Base-by-base conservation (phyloP, 1,284 basidiomycete species). In the Trichosporon ovoides region DNA sequence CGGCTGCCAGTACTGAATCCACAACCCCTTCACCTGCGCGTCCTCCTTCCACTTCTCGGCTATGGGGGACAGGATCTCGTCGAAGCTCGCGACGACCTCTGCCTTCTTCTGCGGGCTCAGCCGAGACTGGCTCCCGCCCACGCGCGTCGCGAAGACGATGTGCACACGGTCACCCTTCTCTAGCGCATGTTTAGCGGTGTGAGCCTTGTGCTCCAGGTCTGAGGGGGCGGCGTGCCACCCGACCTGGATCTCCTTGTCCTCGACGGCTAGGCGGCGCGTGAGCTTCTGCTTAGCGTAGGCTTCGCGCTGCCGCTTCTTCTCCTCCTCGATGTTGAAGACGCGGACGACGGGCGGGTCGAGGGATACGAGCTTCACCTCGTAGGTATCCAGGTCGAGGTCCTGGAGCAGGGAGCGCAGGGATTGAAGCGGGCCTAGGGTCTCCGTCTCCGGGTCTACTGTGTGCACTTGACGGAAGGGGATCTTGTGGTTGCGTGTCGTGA, bases 31-130 rank as follows among this genome's bases (percentile, higher is more conserved):
- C 55, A 84, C 87, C 35, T 87, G 80, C 9, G 84, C 80, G 19
- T 85, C 80, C 73, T 95, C 91, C 74, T 94, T 92, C 80, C 91
- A 93, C 76, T 91, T 83, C 81, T 89, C 89, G 48, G 81, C 77
- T 40, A 94, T 78, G 66, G 90, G 88, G 66, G 81, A 83, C 63
- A 96, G 78, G 73, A 91, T 91, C 64, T 87, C 86, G 37, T 90
- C 75, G 18, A 81, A 77, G 58, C 77, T 72, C 19, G 65, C 68
- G 22, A 81, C 63, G n/a, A 77, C 66, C 66, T 91, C 89, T 71
- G 60, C 58, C 54, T 67, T 68, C 31, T 60, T 56, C 11, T 46
- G 36, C 19, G 64, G 60, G 1, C 52, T 19, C 12, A 70, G 53
- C 16, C 55, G 36, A 38, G 56, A 52, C 43, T 40, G 58, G 54